phyloP scores from a whole-genome alignment of 2,329 filamentous ascomycete genomes.

The Lachnellula willkommii region DNA sequence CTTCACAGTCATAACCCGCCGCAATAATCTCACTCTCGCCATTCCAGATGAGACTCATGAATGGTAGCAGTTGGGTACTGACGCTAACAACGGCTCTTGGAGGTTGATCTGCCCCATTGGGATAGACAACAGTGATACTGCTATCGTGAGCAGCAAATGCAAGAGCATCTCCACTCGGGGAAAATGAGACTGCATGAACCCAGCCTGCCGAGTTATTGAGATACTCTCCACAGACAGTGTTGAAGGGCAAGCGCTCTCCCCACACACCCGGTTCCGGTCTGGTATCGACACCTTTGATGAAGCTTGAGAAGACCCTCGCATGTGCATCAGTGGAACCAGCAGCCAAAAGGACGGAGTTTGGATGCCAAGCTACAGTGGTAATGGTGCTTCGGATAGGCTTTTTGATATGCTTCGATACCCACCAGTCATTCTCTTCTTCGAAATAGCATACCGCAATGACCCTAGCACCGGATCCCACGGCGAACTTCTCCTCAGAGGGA shows the following conservation, averaged over 20 bases:
- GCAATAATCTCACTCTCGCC: slow-evolving; percentile 90
- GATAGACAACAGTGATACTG: slow-evolving; percentile 94
- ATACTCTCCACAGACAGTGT: slow-evolving; percentile 95
- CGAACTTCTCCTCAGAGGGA: slow-evolving; percentile 94
- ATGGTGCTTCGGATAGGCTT: slow-evolving; percentile 98
- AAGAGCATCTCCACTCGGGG: slow-evolving; percentile 84
- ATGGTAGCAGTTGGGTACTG: slow-evolving; percentile 83
- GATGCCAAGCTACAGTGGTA: slow-evolving; percentile 92
- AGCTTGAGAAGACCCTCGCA: slow-evolving; percentile 87
- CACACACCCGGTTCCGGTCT: slow-evolving; percentile 82
- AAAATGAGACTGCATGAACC: slow-evolving; percentile 92
- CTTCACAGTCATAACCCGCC: slow-evolving; percentile 85
- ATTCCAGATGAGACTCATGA: slow-evolving; percentile 90
- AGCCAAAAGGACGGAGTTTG: slow-evolving; percentile 90
- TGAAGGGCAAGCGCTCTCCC: slow-evolving; percentile 95
- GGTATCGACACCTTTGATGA: slow-evolving; percentile 90
- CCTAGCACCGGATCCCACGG: slow-evolving; percentile 90
- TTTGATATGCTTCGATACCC: slow-evolving; percentile 99
- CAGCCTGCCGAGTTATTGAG: slow-evolving; percentile 95
- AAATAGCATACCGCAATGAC: slow-evolving; percentile 98
- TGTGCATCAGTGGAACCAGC: slow-evolving; percentile 97
- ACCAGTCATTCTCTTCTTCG: slow-evolving; percentile 99
- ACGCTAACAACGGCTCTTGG: slow-evolving; percentile 87
- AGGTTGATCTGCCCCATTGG: slow-evolving; percentile 81
- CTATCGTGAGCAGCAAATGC: slow-evolving; percentile 95